phyloP scores from a whole-genome alignment of 2,329 filamentous ascomycete species.

The Exophiala phaeomuriformis region DNA sequence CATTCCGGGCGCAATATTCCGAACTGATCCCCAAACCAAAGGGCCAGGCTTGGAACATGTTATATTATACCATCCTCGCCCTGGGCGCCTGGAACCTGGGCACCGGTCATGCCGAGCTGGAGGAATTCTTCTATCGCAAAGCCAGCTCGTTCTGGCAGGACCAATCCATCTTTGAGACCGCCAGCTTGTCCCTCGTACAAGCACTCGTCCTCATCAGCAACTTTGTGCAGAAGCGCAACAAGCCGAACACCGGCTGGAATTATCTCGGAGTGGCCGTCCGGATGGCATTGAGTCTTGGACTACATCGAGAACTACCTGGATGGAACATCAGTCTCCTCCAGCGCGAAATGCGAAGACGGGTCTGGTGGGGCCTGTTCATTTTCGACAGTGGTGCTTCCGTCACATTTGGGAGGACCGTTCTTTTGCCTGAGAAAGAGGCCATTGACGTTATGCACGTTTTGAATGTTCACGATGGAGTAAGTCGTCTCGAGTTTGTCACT shows the following conservation, averaged over 20 bases:
- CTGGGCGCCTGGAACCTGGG: conserved; percentile 25
- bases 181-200: conserved; percentile 31
- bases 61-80: conserved; percentile 27
- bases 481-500: background rate
- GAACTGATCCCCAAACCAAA: conserved; percentile 17
- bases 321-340: conserved; percentile 10
- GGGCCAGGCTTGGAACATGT: conserved; percentile 25
- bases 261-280: conserved; percentile 45
- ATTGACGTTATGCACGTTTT: conserved; percentile 14
- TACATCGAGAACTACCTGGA: conserved; percentile 38
- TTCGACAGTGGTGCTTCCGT: conserved; percentile 18
- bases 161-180: conserved; percentile 29
- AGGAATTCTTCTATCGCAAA: conserved; percentile 22
- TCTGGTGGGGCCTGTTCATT: conserved; percentile 18
- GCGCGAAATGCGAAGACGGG: conserved; percentile 11
- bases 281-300: conserved; percentile 45
- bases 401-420: conserved; percentile 15
- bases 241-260: conserved; percentile 46
- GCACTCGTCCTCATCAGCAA: conserved; percentile 36
- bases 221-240: conserved; percentile 46
- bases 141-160: conserved; percentile 8
- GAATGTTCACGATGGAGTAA: conserved; percentile 14
- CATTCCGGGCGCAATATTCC: conserved; percentile 25
- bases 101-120: conserved; percentile 13
- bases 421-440: conserved; percentile 9